Evolutionary conservation across 176 grass and related monocot genomes (phyloP).

Genomic region (Puccinellia tenuiflora): DNA sequence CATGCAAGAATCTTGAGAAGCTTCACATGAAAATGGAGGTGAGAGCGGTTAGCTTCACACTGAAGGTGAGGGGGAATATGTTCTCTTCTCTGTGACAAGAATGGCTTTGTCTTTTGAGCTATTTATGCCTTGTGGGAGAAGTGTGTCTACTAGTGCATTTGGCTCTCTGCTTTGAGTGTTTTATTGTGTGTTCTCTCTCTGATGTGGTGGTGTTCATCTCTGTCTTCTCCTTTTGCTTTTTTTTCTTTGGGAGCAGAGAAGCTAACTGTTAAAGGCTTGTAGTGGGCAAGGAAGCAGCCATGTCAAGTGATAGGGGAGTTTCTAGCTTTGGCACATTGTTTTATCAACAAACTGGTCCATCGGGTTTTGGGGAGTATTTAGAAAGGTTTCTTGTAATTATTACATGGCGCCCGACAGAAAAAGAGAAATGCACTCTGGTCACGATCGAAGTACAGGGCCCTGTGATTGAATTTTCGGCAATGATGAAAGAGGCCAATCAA

Average conservation of each 20-base stretch:
- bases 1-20: constrained; percentile 73
- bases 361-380: background rate
- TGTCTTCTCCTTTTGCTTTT: constrained; percentile 32
- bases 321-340: constrained; percentile 30
- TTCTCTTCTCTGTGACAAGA: constrained; percentile 36
- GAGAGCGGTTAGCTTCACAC: constrained; percentile 47
- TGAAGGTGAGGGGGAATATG: constrained; percentile 57
- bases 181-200: constrained; percentile 21
- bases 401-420: constrained; percentile 22
- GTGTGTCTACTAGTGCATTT: constrained; percentile 26
- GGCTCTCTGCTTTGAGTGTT: constrained; percentile 4
- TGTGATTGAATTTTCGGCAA: constrained; percentile 34
- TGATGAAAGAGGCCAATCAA: constrained; percentile 23
- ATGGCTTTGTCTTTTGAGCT: constrained; percentile 47
- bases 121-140: constrained; percentile 67
- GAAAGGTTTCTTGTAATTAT: constrained; percentile 7
- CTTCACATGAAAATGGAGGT: constrained; percentile 59
- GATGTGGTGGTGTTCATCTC: background rate
- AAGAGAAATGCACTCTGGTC: constrained; percentile 38
- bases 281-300: constrained; percentile 39
- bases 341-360: background rate
- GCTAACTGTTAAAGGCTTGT: constrained; percentile 29
- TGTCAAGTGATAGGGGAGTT: constrained; percentile 25
- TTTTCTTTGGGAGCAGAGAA: constrained; percentile 46
- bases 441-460: constrained; percentile 8